Evolutionary conservation across 2,329 filamentous ascomycete species (phyloP), one percentile per base, ranked within the genome.

Genomic region (Ophiostoma ulmi): DNA sequence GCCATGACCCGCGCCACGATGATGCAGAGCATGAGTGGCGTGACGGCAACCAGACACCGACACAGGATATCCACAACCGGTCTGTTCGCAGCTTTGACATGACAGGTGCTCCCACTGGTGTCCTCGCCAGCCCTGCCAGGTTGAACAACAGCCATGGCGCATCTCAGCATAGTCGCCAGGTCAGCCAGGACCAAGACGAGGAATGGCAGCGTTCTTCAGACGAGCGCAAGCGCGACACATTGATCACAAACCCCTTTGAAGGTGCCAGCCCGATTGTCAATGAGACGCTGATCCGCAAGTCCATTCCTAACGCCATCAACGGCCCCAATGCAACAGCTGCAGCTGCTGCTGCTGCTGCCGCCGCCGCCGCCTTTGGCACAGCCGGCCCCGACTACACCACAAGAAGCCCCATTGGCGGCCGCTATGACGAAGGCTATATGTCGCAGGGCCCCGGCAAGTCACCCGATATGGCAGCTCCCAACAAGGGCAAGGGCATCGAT

Each of bases 351-450:
- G 69, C 70, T 5, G 70, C 71, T 5, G 72, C 72, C 6, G 72
- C 71, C 2, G 72, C 68, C 10, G 78, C 80, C 75, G 69, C 69
- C 10, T 73, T 72, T 36, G 72, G 72, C 4, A 66, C 69, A 3
- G 63, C 26, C 1, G 69, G 64, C 14, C 58, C 68, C 0, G 78
- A 82, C 74, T 83, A 85, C 79, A 77, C 85, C 78, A 79, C 86
- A 74, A 80, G 87, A 78, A 84, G 89, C 77, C 86, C 87, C 67
- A 78, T 83, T 75, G 86, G 83, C 63, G 84, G 85, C 72, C 91
- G 89, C 78, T 83, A 81, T 69, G 92, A 97, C 77, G 94, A 98
- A 81, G 94, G 94, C 8, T 98, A 97, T 80, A 94, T 94, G 74
- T 97, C 94, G 35, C 92, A 87, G 70, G 87, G 84, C 2, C 85